Conservation (phyloP, 257 asterid species). For the Fraxinus excelsior region DNA sequence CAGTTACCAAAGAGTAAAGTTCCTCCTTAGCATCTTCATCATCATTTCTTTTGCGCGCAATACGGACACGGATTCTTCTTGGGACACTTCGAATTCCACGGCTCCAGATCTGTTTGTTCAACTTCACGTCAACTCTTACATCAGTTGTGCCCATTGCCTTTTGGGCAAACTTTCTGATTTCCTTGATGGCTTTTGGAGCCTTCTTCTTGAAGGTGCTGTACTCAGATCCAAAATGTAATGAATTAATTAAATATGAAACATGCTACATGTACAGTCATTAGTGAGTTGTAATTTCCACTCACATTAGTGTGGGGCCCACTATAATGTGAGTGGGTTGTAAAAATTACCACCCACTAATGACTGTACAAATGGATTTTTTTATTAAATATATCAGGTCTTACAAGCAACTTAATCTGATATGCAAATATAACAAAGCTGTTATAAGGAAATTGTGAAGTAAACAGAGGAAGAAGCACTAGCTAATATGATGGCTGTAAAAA, state of each 20-base stretch:
- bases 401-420: not conserved
- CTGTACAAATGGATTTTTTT: too few species aligned
- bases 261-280: too few species aligned
- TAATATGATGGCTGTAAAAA: not conserved
- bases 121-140: slow-evolving; percentile 51
- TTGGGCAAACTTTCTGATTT: slow-evolving; percentile 50
- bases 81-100: slow-evolving; percentile 58
- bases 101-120: slow-evolving; percentile 59
- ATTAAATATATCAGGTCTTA: not conserved
- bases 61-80: slow-evolving; percentile 49
- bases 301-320: too few species aligned
- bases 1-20: slow-evolving; percentile 59
- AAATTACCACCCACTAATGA: too few species aligned
- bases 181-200: slow-evolving; percentile 57
- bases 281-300: too few species aligned
- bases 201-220: slow-evolving; percentile 56
- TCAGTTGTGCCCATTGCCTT: slow-evolving; percentile 60
- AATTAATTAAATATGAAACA: not conserved
- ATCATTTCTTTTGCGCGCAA: slow-evolving; percentile 57
- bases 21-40: slow-evolving; percentile 65
- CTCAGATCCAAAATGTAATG: not conserved
- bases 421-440: not conserved
- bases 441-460: not conserved
- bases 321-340: too few species aligned
- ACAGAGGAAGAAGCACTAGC: not conserved